Conservation (phyloP, 2,329 filamentous ascomycete species). For the Torrubiella hemipterigena region DNA sequence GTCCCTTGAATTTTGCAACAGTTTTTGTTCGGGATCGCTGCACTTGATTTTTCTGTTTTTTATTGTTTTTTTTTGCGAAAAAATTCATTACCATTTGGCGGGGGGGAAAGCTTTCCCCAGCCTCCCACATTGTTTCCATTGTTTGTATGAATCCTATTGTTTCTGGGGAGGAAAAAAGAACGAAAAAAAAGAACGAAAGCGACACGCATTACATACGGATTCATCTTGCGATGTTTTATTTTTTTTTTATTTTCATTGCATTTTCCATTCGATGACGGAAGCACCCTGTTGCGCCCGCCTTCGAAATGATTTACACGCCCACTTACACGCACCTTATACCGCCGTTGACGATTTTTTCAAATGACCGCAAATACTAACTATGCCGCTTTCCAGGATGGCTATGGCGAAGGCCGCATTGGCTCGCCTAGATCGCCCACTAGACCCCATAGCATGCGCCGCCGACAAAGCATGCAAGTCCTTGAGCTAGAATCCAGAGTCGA, state of each 20-base stretch:
- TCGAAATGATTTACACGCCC: too few relatives aligned
- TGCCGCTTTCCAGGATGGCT: conserved; percentile 60
- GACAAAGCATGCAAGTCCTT: conserved; percentile 93
- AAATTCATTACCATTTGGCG: too few relatives aligned
- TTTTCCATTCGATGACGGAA: too few relatives aligned
- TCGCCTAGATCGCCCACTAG: conserved; percentile 88
- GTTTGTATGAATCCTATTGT: too few relatives aligned
- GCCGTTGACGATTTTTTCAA: too few relatives aligned
- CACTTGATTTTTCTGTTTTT: conserved; percentile 5
- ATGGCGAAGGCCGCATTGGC: conserved; percentile 74
- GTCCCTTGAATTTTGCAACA: conserved; percentile 9
- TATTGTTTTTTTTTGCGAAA: conserved; percentile 1
- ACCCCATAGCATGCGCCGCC: conserved; percentile 89
- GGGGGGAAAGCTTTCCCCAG: too few relatives aligned
- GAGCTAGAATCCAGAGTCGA: conserved; percentile 82
- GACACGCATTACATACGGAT: background rate
- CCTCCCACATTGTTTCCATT: too few relatives aligned
- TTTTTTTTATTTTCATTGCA: background rate
- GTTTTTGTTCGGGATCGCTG: conserved; percentile 4
- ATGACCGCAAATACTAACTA: conserved; percentile 9
- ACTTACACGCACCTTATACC: too few relatives aligned
- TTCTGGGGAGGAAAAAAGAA: background rate
- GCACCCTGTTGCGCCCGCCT: too few relatives aligned
- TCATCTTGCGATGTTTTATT: background rate
- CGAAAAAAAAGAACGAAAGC: background rate